phyloP scores from a whole-genome alignment of 192 early-diverging fungal species.

The Rhizophlyctis rosea region DNA sequence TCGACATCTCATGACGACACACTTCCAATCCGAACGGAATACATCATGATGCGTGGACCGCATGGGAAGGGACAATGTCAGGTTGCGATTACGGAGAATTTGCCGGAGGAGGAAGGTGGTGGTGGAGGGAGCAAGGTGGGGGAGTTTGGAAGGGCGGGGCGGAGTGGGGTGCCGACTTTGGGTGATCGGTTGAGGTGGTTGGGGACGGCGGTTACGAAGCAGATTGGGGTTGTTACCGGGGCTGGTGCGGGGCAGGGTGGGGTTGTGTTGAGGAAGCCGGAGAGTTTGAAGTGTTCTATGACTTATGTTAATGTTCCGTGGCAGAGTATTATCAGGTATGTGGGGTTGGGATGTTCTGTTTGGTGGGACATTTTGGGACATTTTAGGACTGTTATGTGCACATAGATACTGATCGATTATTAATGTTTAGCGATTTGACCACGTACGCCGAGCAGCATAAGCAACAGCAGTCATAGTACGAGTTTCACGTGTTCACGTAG shows the following conservation, averaged over 20 bases:
- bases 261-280: constrained; percentile 54
- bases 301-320: constrained; percentile 93
- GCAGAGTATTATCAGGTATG: constrained; percentile 70
- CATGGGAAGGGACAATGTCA: constrained; percentile 86
- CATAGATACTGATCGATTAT: too few relatives aligned
- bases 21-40: too few relatives aligned
- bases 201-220: constrained; percentile 37
- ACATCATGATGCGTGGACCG: constrained; percentile 93
- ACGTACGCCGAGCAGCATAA: too few relatives aligned
- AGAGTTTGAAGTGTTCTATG: constrained; percentile 79
- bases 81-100: constrained; percentile 53
- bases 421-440: too few relatives aligned
- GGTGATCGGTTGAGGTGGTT: constrained; percentile 19
- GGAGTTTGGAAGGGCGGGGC: neutral
- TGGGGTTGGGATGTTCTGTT: too few relatives aligned
- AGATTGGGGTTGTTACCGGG: constrained; percentile 38
- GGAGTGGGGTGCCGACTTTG: constrained; percentile 5
- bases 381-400: too few relatives aligned
- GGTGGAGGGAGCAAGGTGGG: too few relatives aligned
- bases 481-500: too few relatives aligned
- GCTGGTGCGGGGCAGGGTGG: constrained; percentile 27
- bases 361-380: too few relatives aligned
- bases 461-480: too few relatives aligned
- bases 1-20: constrained; percentile 55
- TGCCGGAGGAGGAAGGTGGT: neutral